Base-by-base conservation (phyloP, 148 eudicot genomes). In the Heliosperma pusillum region DNA sequence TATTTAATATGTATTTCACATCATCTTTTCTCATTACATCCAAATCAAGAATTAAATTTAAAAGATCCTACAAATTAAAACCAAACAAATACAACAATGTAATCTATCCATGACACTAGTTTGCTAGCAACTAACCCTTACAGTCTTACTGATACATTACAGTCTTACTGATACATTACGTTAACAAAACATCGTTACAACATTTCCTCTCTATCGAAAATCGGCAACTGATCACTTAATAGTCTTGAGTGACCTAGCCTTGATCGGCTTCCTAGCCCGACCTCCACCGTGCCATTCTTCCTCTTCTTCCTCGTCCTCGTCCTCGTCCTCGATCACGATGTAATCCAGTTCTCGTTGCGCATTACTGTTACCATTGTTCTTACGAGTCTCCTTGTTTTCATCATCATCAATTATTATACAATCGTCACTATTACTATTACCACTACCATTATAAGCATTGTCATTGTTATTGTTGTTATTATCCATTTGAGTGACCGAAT, bases 241-340 rank as follows among this genome's bases (percentile, higher is more conserved):
- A 17, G 90, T 87, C 76, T 83, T 83, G 7, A 89, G 78, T 10
- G 88, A 89, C 78, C 92, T 83, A 11, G 84, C 90, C 66, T 89
- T 89, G 33, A 89, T 82, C 3, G 84, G 88, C 74, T 87, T 85
- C 17, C 90, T 55, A 3, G 13, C 78, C 69, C 83, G 79, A 45
- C 71, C 80, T 74, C 36, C 75, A 26, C 80, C 70, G 3, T 27
- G 12, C 22, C 27, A 66, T 6, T 40, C 74, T 7, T 47, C 61
- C 2, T 67, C 71, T 1, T 73, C 80, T 0, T 81, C 81, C 1
- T 79, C 82, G 4, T 78, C 83, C 0, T n/a, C n/a, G n/a, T n/a
- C n/a, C n/a, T 82, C 84, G n/a, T n/a, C n/a, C n/a, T n/a, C n/a
- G n/a, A n/a, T n/a, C n/a, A n/a, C n/a, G 10, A 80, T 44, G 25